These are phyloP conservation scores for Deinandra increscens DNA, from an alignment of 129 eudicot genomes.

Conservation along the genomic window DNA sequence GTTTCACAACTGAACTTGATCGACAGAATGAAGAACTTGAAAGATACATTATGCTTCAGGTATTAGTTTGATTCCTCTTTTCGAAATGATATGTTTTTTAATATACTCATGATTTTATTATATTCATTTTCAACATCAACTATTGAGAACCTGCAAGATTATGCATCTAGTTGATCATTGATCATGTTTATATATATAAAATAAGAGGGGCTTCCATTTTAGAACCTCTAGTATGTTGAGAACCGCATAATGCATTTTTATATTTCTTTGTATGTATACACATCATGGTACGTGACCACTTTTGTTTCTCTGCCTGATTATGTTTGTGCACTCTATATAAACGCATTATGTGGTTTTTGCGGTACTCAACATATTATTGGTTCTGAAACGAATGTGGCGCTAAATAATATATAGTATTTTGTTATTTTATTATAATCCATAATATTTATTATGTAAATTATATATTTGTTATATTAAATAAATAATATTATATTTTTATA, in stretches of 20 bases:
- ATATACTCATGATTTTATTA: neutral
- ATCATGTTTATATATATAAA: too few relatives aligned
- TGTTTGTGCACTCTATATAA: too few relatives aligned
- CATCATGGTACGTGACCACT: too few relatives aligned
- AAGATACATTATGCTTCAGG: constrained; percentile 79
- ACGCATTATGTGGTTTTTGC: too few relatives aligned
- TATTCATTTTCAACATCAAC: constrained; percentile 9
- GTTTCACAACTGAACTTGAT: constrained; percentile 66
- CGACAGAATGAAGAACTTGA: constrained; percentile 84
- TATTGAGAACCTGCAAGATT: neutral
- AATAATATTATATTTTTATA: too few relatives aligned
- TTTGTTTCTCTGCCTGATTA: too few relatives aligned
- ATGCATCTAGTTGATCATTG: neutral
- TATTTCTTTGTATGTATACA: too few relatives aligned
- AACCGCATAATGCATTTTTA: too few relatives aligned
- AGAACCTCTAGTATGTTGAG: too few relatives aligned
- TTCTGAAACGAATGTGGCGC: too few relatives aligned
- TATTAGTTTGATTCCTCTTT: constrained; percentile 15
- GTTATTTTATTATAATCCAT: neutral
- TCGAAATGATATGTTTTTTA: neutral
- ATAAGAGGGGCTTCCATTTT: too few relatives aligned
- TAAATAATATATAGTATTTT: neutral
- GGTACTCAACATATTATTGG: too few relatives aligned
- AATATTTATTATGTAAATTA: neutral
- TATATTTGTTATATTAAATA: neutral